phyloP scores from a whole-genome alignment of 192 early-diverging fungal genomes.

The Backusella macrospora region DNA sequence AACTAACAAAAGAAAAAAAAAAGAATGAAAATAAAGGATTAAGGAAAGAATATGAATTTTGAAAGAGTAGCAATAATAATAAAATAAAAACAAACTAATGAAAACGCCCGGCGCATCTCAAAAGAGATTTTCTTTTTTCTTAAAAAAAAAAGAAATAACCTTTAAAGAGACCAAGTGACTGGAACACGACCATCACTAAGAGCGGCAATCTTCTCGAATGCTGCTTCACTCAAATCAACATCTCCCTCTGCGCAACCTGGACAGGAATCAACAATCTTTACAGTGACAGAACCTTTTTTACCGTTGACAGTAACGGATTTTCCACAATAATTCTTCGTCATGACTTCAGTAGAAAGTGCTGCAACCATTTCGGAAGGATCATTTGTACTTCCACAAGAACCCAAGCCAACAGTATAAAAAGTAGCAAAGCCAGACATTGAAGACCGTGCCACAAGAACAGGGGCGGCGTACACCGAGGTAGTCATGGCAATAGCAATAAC shows the following conservation, averaged over 20 bases:
- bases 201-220: slow-evolving; percentile 26
- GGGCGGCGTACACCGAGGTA: neutral
- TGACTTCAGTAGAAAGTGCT: slow-evolving; percentile 27
- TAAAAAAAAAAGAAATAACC: neutral
- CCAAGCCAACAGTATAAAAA: slow-evolving; percentile 32
- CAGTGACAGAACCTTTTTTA: slow-evolving; percentile 37
- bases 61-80: too few relatives aligned
- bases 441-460: neutral
- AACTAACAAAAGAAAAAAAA: too few relatives aligned
- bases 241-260: slow-evolving; percentile 41
- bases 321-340: slow-evolving; percentile 39
- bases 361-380: slow-evolving; percentile 30
- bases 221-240: slow-evolving; percentile 37
- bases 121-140: neutral
- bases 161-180: slow-evolving; percentile 30
- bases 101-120: too few relatives aligned
- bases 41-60: too few relatives aligned
- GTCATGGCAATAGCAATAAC: neutral
- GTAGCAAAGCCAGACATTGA: slow-evolving; percentile 31
- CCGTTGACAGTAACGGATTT: slow-evolving; percentile 33
- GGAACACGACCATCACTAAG: slow-evolving; percentile 28
- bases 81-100: too few relatives aligned
- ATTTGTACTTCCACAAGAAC: slow-evolving; percentile 36
- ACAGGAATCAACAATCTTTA: slow-evolving; percentile 47
- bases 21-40: too few relatives aligned